phyloP scores from a whole-genome alignment of 441 rosid genomes.

The Caryocar brasiliense region DNA sequence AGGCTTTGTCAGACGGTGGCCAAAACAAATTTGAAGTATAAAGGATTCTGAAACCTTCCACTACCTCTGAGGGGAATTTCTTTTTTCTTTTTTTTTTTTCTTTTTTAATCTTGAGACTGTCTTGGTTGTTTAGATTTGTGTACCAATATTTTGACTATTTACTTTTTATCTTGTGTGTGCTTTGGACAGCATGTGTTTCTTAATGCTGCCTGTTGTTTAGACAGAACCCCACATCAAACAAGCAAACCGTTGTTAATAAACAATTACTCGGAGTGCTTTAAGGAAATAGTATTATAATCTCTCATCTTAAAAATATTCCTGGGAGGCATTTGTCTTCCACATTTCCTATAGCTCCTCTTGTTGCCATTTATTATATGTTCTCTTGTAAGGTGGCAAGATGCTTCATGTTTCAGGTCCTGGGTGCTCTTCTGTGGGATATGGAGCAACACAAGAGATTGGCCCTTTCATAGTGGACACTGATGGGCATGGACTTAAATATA shows the following conservation, averaged over 20 bases:
- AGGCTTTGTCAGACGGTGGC: no score
- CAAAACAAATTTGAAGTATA: no score
- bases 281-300: slow-evolving; percentile 6
- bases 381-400: slow-evolving; percentile 36
- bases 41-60: no score
- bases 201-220: slow-evolving; percentile 8
- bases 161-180: no score
- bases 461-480: slow-evolving; percentile 64
- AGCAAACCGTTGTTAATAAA: slow-evolving; percentile 2
- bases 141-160: no score
- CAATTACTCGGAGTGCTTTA: slow-evolving; percentile 1
- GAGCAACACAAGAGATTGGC: slow-evolving; percentile 91
- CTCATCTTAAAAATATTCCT: slow-evolving; percentile 7
- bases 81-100: background rate
- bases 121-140: no score
- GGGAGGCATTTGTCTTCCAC: no score
- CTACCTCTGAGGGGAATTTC: no score
- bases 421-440: slow-evolving; percentile 88
- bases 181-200: background rate
- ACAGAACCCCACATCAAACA: background rate
- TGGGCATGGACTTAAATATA: slow-evolving; percentile 43
- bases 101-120: no score
- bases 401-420: slow-evolving; percentile 69
- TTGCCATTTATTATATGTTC: slow-evolving; percentile 18
- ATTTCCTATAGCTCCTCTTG: background rate